Evolutionary conservation across 306 rosid species (phyloP), one percentile per base, ranked within the genome.

Genomic region (Pachyrhizus erosus): DNA sequence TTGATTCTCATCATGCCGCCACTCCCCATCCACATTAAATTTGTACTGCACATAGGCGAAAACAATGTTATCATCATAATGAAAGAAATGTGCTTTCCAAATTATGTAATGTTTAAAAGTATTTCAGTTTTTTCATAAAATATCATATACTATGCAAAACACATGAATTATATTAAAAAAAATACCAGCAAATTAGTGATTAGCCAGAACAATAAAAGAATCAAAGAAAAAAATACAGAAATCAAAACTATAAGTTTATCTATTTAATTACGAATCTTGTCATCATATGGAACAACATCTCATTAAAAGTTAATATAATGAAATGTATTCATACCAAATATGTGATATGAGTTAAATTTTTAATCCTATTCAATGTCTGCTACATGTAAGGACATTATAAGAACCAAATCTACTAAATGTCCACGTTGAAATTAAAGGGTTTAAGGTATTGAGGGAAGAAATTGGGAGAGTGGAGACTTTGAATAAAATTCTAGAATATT

Each of bases 1-100:
- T 69, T 89, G 87, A 45, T 83, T 90, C 86, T 88, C 98, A 78
- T 94, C 93, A 43, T 94, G 93, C 86, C 87, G 88, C 98, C 94
- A 94, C 80, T 84, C 89, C 57, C 98, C 98, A 72, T 94, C 98
- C 29, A 94, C 94, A 45, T 18, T 72, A 82, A 94, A 94, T 65
- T 89, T 90, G 86, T 82, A 94, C 98, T 94, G 93, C 85, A 87
- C 70, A 66, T 45, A 46, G 75, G 64, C 27, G 62, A 73, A 85
- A 64, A 64, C 9, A 33, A 82, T 75, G 84, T 15, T 45, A 81
- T 78, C 52, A 54, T 23, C 58, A 64, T 62, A 74, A 81, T 39
- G 46, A 68, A 54, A 73, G 31, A 48, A 48, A 70, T 33, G 62
- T 21, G 51, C 67, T 67, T 37, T 51, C n/a, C 73, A 37, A 27